These are phyloP conservation scores for Mucor racemosus DNA, from an alignment of 371 early-diverging fungal genomes.

Conservation along the genomic window DNA sequence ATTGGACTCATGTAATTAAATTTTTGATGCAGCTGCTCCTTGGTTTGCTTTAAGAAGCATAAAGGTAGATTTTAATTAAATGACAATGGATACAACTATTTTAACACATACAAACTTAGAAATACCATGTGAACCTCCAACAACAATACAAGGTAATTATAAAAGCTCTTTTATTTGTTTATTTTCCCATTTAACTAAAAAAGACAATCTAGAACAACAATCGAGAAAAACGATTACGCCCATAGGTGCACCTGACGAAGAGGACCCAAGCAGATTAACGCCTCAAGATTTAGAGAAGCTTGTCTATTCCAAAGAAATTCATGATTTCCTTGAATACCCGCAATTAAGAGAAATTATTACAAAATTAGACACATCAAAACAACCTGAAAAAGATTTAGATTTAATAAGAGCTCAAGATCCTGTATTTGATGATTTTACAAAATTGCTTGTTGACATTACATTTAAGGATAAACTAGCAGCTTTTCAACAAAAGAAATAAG, in stretches of 20 bases:
- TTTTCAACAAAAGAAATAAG: background rate
- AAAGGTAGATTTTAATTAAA: slow-evolving; percentile 30
- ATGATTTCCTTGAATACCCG: slow-evolving; percentile 35
- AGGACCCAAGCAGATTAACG: slow-evolving; percentile 36
- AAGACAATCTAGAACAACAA: background rate
- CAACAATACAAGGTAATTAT: background rate
- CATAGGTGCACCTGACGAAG: slow-evolving; percentile 34
- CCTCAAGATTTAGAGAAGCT: slow-evolving; percentile 23
- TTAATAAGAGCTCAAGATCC: slow-evolving; percentile 19
- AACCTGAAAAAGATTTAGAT: slow-evolving; percentile 37
- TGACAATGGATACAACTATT: background rate
- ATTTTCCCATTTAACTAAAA: slow-evolving; percentile 7
- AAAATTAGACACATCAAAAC: slow-evolving; percentile 32
- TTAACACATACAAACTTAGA: slow-evolving; percentile 1
- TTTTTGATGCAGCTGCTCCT: slow-evolving; percentile 35
- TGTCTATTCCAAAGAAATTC: slow-evolving; percentile 39
- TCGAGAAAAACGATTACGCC: slow-evolving; percentile 17
- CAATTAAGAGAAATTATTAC: slow-evolving; percentile 34
- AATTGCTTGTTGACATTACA: slow-evolving; percentile 25
- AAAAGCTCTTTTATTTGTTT: background rate
- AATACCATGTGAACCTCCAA: slow-evolving; percentile 19
- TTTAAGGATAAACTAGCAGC: slow-evolving; percentile 20
- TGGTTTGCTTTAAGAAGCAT: slow-evolving; percentile 47
- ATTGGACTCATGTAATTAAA: background rate
- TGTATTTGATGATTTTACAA: slow-evolving; percentile 32